Base-by-base conservation (phyloP, 2,329 filamentous ascomycete genomes). In the Thermothelomyces thermophilus region DNA sequence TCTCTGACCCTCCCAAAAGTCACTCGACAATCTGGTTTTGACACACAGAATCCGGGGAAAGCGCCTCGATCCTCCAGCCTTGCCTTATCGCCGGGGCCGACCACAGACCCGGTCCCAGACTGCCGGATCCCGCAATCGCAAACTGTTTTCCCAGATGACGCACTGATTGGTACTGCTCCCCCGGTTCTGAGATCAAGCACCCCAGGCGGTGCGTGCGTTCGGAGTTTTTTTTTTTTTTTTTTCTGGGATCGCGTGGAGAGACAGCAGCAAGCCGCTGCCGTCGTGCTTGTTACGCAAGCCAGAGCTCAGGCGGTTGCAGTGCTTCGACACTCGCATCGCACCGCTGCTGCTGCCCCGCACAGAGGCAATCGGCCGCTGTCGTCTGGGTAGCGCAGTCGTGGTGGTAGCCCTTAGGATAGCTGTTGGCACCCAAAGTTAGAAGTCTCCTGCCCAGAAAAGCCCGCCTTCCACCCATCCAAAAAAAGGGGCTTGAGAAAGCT, bases 81-180 rank as follows among this genome's bases (percentile, higher is more conserved):
- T 56, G 58, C 62, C 65, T 67, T 66, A 68, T 67, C 63, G 63
- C 57, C 58, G 57, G 59, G 58, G 60, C 51, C 31, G 55, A 53
- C 41, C 56, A 48, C 49, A 53, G 51, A 56, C 60, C 62, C 60
- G 58, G 59, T 64, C 59, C 67, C 68, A 65, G 61, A 61, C 63
- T 66, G 62, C 63, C 66, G 65, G 65, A 66, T 69, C 66, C 64
- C 62, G 61, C 64, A 55, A 63, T 61, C 65, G 63, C 65, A 64
- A 58, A 62, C 64, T 19, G 14, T 46, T 58, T 52, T 51, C 53
- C 58, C 56, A 58, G 53, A 56, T 66, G 68, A 67, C 66, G 66
- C 66, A 64, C 64, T 67, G 69, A 67, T 71, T 71, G 69, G 68
- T 67, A 65, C 64, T 57, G 51, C 58, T 53, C 56, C 55, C 33